Evolutionary conservation across 2,329 filamentous ascomycete genomes (phyloP).

Genomic region (Arachnomyces sp.): DNA sequence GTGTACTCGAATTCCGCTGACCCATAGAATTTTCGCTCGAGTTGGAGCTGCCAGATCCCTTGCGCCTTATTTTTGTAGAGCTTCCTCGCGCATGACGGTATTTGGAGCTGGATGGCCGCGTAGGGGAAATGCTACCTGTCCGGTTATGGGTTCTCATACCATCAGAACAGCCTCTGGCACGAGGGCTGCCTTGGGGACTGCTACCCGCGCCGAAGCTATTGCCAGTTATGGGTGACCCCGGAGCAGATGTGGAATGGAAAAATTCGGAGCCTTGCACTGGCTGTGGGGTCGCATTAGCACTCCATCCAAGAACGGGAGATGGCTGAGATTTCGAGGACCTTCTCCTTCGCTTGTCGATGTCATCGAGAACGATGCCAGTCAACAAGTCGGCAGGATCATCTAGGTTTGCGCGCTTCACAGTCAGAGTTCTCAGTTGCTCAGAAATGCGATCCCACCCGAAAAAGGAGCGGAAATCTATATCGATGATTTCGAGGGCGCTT

Average conservation of each 20-base stretch:
- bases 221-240: constrained; percentile 52
- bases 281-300: constrained; percentile 48
- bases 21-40: constrained; percentile 56
- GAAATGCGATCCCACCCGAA: constrained; percentile 93
- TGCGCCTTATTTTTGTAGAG: constrained; percentile 68
- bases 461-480: constrained; percentile 93
- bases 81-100: constrained; percentile 57
- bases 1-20: constrained; percentile 56
- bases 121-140: constrained; percentile 73
- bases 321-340: constrained; percentile 78
- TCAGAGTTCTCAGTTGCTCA: constrained; percentile 83
- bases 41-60: constrained; percentile 86
- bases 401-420: constrained; percentile 75
- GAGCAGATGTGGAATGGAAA: constrained; percentile 59
- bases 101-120: constrained; percentile 65
- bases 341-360: constrained; percentile 84
- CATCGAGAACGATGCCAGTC: constrained; percentile 88
- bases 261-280: constrained; percentile 56
- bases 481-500: constrained; percentile 84
- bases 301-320: constrained; percentile 67
- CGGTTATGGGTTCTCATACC: constrained; percentile 28
- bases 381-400: constrained; percentile 86
- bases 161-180: constrained; percentile 52
- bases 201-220: constrained; percentile 40
- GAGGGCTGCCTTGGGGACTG: constrained; percentile 39